Conservation (phyloP, 106 monocot species). For the Dendrobium nobile region DNA sequence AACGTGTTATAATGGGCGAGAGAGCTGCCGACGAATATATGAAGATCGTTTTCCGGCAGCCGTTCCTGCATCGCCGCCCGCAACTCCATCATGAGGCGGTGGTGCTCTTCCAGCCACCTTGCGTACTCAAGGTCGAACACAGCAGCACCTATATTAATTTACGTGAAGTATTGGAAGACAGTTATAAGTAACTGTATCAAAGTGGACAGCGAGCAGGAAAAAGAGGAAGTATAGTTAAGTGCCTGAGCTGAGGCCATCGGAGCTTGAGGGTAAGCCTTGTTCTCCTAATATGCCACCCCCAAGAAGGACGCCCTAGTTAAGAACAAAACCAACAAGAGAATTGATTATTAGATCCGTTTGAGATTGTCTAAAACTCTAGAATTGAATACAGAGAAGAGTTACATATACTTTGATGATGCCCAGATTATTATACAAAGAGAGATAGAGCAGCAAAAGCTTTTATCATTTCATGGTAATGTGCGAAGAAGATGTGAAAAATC, state of each 20-base stretch:
- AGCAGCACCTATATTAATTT: conserved; percentile 22
- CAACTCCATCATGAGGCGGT: conserved; percentile 32
- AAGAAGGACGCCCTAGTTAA: conserved; percentile 40
- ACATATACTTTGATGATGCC: no score
- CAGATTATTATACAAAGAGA: no score
- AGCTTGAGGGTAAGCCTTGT: conserved; percentile 32
- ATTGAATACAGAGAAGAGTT: no score
- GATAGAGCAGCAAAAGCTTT: no score
- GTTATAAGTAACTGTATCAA: not conserved
- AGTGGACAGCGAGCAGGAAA: not conserved
- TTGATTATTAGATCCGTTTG: not conserved
- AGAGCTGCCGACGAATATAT: conserved; percentile 42
- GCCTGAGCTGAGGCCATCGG: conserved; percentile 45
- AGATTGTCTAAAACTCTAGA: not conserved
- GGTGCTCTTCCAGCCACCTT: conserved; percentile 46
- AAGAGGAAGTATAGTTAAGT: not conserved
- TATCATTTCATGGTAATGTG: not conserved
- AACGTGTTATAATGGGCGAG: conserved; percentile 53
- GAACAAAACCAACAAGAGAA: not conserved
- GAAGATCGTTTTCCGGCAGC: conserved; percentile 43
- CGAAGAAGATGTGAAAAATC: not conserved
- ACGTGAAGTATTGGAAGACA: not conserved
- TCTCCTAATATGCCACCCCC: conserved; percentile 35
- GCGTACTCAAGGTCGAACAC: conserved; percentile 46
- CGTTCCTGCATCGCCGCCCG: conserved; percentile 46